These are phyloP conservation scores for Rhodocollybia butyracea DNA, from an alignment of 768 basidiomycete genomes.

Conservation along the genomic window DNA sequence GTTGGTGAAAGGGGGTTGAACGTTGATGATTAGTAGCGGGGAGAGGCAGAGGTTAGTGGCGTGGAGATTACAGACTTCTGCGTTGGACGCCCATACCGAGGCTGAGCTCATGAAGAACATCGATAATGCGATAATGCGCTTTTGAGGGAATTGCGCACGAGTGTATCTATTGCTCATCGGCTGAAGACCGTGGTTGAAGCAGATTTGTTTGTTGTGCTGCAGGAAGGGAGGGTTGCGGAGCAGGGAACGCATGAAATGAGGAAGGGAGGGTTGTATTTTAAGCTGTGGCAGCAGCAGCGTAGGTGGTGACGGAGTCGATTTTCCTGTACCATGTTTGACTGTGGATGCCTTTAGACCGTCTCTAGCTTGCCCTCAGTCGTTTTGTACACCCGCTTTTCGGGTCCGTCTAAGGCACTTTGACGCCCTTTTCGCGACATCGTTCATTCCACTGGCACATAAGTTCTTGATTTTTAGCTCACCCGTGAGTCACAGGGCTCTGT, in stretches of 20 bases:
- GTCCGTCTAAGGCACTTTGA: too few species aligned
- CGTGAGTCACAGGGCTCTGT: too few species aligned
- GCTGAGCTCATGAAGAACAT: slow-evolving; percentile 94
- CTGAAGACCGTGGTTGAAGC: slow-evolving; percentile 88
- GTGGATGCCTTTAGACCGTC: too few species aligned
- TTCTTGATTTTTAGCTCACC: too few species aligned
- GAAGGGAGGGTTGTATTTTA: slow-evolving; percentile 64
- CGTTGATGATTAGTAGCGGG: slow-evolving; percentile 98
- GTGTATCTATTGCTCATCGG: slow-evolving; percentile 95
- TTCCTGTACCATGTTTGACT: too few species aligned
- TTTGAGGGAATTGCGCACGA: slow-evolving; percentile 77
- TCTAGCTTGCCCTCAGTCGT: too few species aligned
- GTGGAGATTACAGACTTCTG: slow-evolving; percentile 86
- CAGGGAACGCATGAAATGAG: slow-evolving; percentile 89
- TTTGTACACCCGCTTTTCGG: too few species aligned
- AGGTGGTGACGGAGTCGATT: slow-evolving; percentile 26
- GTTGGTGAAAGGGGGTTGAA: slow-evolving; percentile 94
- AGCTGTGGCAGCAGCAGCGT: slow-evolving; percentile 85
- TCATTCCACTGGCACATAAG: too few species aligned
- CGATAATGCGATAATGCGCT: slow-evolving; percentile 74
- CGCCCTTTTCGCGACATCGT: too few species aligned
- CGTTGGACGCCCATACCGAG: slow-evolving; percentile 93
- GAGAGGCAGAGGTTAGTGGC: slow-evolving; percentile 98
- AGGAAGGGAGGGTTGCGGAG: slow-evolving; percentile 88
- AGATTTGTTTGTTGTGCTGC: slow-evolving; percentile 93